Conservation (phyloP, 306 rosid genomes). For the Castanopsis chinensis region DNA sequence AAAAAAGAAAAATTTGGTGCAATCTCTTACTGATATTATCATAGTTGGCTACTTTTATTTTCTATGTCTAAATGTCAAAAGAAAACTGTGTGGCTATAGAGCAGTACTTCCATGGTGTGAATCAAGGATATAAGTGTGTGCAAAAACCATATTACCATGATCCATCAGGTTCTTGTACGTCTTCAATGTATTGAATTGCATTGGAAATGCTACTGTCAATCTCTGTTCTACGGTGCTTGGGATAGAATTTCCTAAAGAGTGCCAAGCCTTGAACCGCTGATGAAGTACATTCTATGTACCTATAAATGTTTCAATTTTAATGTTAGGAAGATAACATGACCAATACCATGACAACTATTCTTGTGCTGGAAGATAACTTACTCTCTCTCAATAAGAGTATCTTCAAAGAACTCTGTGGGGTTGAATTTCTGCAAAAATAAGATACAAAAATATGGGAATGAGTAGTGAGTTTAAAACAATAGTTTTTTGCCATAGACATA, state of each 20-base stretch:
- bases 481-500: neutral
- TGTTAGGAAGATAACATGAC: neutral
- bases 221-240: constrained; percentile 50
- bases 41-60: too few species aligned
- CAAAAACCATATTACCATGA: constrained; percentile 50
- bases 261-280: constrained; percentile 50
- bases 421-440: constrained; percentile 47
- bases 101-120: neutral
- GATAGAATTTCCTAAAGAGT: constrained; percentile 58
- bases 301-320: constrained; percentile 12
- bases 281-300: constrained; percentile 64
- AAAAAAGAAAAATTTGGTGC: neutral
- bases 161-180: constrained; percentile 61
- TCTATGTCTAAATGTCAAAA: too few species aligned
- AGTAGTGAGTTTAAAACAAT: neutral
- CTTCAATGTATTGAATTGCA: constrained; percentile 42
- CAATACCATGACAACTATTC: neutral
- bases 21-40: neutral
- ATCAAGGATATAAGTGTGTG: neutral
- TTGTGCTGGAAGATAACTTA: constrained; percentile 18
- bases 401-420: constrained; percentile 59
- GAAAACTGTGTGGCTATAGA: neutral
- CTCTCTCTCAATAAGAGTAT: constrained; percentile 52
- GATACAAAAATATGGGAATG: too few species aligned
- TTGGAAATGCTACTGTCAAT: constrained; percentile 43